Percentiles rank a stretch among this genome's conserved stretches.
phyloP scores from a whole-genome alignment of 495 filamentous ascomycete species.

The Saxophila tyrrhenica region DNA sequence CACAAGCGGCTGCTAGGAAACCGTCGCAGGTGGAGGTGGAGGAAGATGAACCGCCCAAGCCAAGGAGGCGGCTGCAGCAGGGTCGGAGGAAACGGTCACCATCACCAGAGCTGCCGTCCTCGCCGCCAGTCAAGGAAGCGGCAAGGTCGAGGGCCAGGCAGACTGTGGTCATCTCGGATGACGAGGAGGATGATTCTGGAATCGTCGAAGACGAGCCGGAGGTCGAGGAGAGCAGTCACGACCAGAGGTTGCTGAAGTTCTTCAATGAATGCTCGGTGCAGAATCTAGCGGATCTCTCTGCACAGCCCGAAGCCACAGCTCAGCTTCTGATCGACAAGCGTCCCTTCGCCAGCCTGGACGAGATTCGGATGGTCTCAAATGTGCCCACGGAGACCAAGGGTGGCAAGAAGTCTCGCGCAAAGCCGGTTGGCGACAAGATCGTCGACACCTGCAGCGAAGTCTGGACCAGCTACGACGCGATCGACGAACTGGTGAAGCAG shows the following conservation, averaged over 20 bases:
- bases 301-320: conserved; percentile 54
- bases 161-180: conserved; percentile 26
- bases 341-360: conserved; percentile 35
- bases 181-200: conserved; percentile 49
- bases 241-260: conserved; percentile 57
- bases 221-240: conserved; percentile 30
- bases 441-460: conserved; percentile 62
- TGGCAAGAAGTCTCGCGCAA: conserved; percentile 38
- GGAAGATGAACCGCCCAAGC: conserved; percentile 18
- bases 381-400: conserved; percentile 28
- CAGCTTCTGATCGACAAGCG: conserved; percentile 52
- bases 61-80: conserved; percentile 45
- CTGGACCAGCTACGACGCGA: conserved; percentile 62
- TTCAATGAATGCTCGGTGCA: conserved; percentile 67
- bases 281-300: conserved; percentile 67
- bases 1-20: conserved; percentile 17
- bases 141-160: not conserved
- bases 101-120: conserved; percentile 18
- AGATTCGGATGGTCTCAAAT: conserved; percentile 38
- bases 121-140: too few relatives aligned
- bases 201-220: conserved; percentile 32
- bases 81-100: conserved; percentile 45
- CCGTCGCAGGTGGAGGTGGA: conserved; percentile 8
- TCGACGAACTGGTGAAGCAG: conserved; percentile 62
- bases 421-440: conserved; percentile 56